Evolutionary conservation across 352 stramenopile species (phyloP), one percentile per base, ranked within the genome.

Genomic region (Elongisporangium undulatum): DNA sequence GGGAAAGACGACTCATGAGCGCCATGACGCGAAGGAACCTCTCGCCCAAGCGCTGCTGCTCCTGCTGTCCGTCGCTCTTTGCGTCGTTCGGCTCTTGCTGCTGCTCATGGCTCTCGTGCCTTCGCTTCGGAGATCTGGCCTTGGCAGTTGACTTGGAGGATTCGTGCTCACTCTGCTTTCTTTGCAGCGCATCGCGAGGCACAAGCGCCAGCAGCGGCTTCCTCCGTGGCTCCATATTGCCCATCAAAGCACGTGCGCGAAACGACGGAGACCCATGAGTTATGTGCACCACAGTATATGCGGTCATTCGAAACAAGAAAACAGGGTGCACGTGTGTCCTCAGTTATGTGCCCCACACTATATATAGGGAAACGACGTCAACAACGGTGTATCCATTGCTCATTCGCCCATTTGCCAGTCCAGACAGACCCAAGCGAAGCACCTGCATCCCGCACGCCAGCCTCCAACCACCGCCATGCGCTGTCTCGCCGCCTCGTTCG

Each of bases 21-120:
- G 71, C 64, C 79, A 89, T 86, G 62, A 85, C 69, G 20, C 74
- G 66, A 26, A 89, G 50, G 51, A 89, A 89, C 4, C 79, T 62
- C 56, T 87, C 75, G 1, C 77, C 77, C 0, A 89, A 74, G 10
- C 77, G 68, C 51, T 72, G 22, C 52, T 77, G 67, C 0, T 67
- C 58, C 22, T 76, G 50, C 1, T 13, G 15, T 3, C 58, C 61
- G 16, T 54, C 49, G 1, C 49, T 34, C 24, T 16, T 13, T 1
- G 67, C 49, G 2, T 55, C 23, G 0, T 55, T 23, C 13, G 8
- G 8, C 29, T 41, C 29, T 41, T 41, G 29, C 29, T 41, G 4
- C 29, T n/a, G n/a, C 34, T 45, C 12, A 16, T 45, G 34, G 34
- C 17, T 45, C 34, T 45, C 34, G 34, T 45, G 34, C 34, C 34